phyloP scores from a whole-genome alignment of 176 grass and related monocot species.

The Chrysopogon serrulatus region DNA sequence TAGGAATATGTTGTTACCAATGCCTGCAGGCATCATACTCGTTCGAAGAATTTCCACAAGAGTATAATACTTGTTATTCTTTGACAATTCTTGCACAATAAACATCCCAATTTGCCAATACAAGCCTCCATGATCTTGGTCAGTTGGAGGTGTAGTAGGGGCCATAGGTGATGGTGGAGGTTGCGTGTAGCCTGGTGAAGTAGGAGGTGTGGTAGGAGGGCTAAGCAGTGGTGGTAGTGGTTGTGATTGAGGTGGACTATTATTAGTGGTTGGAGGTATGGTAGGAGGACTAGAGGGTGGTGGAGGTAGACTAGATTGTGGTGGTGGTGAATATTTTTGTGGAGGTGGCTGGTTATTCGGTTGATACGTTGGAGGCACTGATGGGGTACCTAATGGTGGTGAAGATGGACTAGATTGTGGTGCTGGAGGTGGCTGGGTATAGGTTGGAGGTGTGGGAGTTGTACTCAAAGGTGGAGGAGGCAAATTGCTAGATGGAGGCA shows the following conservation, averaged over 20 bases:
- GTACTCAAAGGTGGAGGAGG: neutral
- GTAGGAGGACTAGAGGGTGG: neutral
- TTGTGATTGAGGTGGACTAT: neutral
- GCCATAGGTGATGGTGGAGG: neutral
- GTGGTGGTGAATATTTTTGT: neutral
- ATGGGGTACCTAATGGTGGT: neutral
- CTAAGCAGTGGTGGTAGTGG: neutral
- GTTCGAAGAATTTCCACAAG: neutral
- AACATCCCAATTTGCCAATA: conserved; percentile 8
- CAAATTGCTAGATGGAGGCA: too few species aligned
- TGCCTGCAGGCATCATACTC: neutral
- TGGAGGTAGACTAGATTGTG: neutral
- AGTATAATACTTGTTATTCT: neutral
- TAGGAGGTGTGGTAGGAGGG: neutral
- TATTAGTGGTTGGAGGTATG: neutral
- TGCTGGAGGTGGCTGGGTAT: neutral
- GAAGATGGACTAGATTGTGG: neutral
- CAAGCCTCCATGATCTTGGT: neutral
- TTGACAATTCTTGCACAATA: neutral
- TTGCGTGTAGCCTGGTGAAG: neutral
- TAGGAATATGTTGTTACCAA: neutral
- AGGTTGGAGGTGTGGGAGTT: neutral
- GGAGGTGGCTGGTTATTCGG: too few species aligned
- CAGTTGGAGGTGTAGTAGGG: neutral
- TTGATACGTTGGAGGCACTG: neutral